Percentiles rank a stretch among this genome's conserved stretches.
phyloP scores from a whole-genome alignment of 345 rosid species.

The Mangifera indica region DNA sequence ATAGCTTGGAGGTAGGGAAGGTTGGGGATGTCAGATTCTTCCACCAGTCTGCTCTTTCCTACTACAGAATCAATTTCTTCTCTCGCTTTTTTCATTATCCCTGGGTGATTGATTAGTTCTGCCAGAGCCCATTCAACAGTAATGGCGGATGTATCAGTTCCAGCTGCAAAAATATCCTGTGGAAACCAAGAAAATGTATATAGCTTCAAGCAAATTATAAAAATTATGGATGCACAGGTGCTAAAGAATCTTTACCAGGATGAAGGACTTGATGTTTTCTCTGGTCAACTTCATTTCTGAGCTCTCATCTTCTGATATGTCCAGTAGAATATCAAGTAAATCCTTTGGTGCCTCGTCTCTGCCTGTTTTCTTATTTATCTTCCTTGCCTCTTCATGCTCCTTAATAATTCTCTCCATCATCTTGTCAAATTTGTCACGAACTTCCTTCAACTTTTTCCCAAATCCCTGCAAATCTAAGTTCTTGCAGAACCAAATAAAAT shows the following conservation, averaged over 20 bases:
- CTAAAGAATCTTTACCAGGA: conserved; percentile 35
- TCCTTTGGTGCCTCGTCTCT: conserved; percentile 28
- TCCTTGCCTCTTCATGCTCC: conserved; percentile 45
- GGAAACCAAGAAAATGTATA: background rate
- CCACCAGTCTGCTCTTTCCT: conserved; percentile 43
- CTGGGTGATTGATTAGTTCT: conserved; percentile 68
- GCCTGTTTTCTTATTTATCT: conserved; percentile 21
- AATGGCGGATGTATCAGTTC: conserved; percentile 64
- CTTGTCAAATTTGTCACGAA: conserved; percentile 36
- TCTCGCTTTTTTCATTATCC: conserved; percentile 45
- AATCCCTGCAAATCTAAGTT: conserved; percentile 54
- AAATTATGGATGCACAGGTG: background rate
- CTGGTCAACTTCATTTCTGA: conserved; percentile 44
- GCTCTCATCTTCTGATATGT: conserved; percentile 41
- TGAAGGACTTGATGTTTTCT: conserved; percentile 58
- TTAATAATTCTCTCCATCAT: conserved; percentile 43
- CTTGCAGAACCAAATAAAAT: conserved; percentile 53
- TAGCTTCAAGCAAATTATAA: no score
- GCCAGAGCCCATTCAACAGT: conserved; percentile 65
- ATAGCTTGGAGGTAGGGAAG: conserved; percentile 63
- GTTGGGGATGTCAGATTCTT: conserved; percentile 59
- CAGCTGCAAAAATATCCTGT: conserved; percentile 68
- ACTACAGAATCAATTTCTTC: conserved; percentile 47
- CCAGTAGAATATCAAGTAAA: conserved; percentile 46
- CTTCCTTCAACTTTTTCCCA: conserved; percentile 34